phyloP scores from a whole-genome alignment of 164 flowering plant species.

The Santalum album region DNA sequence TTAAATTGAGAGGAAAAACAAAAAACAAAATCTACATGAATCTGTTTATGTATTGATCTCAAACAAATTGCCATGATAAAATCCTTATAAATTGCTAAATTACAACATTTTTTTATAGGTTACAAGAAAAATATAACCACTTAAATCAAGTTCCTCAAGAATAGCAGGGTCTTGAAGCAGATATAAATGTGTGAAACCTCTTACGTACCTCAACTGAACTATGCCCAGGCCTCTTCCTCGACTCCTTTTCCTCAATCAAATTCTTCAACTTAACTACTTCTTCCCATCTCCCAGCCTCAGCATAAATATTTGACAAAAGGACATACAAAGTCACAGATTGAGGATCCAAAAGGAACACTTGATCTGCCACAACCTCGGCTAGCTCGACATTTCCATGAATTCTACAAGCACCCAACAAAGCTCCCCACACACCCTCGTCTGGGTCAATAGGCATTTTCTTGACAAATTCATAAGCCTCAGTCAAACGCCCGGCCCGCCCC shows the following conservation, averaged over 20 bases:
- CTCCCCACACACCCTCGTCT: constrained; percentile 54
- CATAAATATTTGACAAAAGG: constrained; percentile 27
- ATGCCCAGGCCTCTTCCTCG: too few species aligned
- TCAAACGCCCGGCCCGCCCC: constrained; percentile 48
- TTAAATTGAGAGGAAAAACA: too few species aligned
- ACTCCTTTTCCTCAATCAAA: too few species aligned
- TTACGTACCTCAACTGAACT: neutral
- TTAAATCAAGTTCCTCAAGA: neutral
- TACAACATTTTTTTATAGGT: neutral
- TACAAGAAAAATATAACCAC: neutral
- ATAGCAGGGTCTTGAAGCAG: constrained; percentile 9
- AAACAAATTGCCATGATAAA: neutral
- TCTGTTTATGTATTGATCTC: too few species aligned
- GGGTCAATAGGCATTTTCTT: constrained; percentile 47
- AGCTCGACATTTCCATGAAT: constrained; percentile 43
- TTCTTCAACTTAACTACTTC: too few species aligned
- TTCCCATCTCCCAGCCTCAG: too few species aligned
- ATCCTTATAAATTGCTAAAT: neutral
- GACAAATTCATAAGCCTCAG: constrained; percentile 45
- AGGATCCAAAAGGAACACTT: constrained; percentile 37
- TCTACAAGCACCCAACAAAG: constrained; percentile 50
- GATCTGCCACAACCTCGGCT: constrained; percentile 47
- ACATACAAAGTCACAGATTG: constrained; percentile 40
- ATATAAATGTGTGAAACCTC: constrained; percentile 20
- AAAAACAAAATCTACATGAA: too few species aligned